Evolutionary conservation across 2,329 filamentous ascomycete genomes (phyloP).

Genomic region (Trichoderma afroharzianum): DNA sequence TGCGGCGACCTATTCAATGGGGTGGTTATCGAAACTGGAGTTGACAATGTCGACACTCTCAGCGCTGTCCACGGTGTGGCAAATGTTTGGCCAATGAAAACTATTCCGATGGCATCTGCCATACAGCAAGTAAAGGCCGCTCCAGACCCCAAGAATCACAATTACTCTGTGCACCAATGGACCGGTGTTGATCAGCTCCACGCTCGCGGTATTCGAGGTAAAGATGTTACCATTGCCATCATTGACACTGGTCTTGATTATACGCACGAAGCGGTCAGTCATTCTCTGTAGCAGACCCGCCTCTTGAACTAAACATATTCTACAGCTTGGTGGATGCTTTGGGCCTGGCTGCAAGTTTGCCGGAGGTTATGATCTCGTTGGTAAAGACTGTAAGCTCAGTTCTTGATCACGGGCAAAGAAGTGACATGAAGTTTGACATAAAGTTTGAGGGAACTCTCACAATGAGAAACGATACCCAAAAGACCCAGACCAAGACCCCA

Average conservation of each 20-base stretch:
- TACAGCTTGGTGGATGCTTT: conserved; percentile 38
- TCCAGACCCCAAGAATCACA: conserved; percentile 18
- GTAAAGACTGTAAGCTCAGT: conserved; percentile 29
- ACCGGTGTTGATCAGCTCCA: conserved; percentile 40
- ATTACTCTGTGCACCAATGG: conserved; percentile 37
- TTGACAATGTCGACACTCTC: conserved; percentile 33
- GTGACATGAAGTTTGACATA: background rate
- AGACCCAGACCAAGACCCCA: conserved; percentile 29
- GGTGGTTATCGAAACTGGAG: conserved; percentile 31
- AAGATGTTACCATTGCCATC: conserved; percentile 37
- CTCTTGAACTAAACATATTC: background rate
- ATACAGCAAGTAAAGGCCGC: conserved; percentile 7
- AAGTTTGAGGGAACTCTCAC: conserved; percentile 27
- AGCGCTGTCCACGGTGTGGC: conserved; percentile 32
- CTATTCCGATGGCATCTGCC: conserved; percentile 20
- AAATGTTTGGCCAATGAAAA: conserved; percentile 36
- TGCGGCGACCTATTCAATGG: conserved; percentile 36
- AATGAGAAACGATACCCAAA: conserved; percentile 30
- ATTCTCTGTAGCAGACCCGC: background rate
- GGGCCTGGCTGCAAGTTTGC: conserved; percentile 37
- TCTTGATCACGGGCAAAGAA: too few relatives aligned
- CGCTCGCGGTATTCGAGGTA: conserved; percentile 35
- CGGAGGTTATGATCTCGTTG: conserved; percentile 39
- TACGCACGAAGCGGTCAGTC: conserved; percentile 34
- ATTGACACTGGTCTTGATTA: conserved; percentile 42